phyloP scores from a whole-genome alignment of 2,329 filamentous ascomycete genomes.

The Didymella glomerata region DNA sequence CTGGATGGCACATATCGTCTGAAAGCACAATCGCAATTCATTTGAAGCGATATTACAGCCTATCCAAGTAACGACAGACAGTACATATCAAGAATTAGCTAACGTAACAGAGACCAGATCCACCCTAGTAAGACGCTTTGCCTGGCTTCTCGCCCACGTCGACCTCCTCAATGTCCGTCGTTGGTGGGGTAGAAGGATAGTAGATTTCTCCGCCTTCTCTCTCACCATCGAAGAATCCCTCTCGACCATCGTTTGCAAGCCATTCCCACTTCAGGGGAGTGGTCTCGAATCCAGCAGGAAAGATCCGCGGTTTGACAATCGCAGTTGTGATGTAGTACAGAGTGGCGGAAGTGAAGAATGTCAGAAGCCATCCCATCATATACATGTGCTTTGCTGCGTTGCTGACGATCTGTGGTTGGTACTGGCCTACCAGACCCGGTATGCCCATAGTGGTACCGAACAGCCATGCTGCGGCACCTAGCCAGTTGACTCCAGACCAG shows the following conservation, averaged over 20 bases:
- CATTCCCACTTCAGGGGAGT: constrained; percentile 30
- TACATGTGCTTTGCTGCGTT: constrained; percentile 48
- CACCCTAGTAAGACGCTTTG: constrained; percentile 1
- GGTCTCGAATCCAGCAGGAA: constrained; percentile 32
- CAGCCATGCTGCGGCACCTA: constrained; percentile 43
- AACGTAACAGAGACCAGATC: not conserved
- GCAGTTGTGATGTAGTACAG: constrained; percentile 38
- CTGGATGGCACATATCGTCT: not conserved
- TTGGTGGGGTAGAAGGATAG: constrained; percentile 25
- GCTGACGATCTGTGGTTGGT: constrained; percentile 45
- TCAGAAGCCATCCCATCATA: constrained; percentile 48
- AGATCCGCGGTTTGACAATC: constrained; percentile 30
- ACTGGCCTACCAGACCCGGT: constrained; percentile 44
- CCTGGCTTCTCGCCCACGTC: constrained; percentile 23
- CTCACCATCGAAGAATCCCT: constrained; percentile 44
- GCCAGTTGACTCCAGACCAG: constrained; percentile 44
- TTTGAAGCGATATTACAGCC: not conserved
- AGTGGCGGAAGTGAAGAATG: constrained; percentile 39
- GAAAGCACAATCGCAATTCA: not conserved
- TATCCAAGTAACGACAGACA: not conserved
- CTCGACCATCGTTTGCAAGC: constrained; percentile 37
- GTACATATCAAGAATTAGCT: not conserved
- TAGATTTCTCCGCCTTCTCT: constrained; percentile 28
- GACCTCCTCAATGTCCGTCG: constrained; percentile 24
- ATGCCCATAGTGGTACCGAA: constrained; percentile 46